Conservation (phyloP, 805 yeast species). For the Kregervanrija delftensis region DNA sequence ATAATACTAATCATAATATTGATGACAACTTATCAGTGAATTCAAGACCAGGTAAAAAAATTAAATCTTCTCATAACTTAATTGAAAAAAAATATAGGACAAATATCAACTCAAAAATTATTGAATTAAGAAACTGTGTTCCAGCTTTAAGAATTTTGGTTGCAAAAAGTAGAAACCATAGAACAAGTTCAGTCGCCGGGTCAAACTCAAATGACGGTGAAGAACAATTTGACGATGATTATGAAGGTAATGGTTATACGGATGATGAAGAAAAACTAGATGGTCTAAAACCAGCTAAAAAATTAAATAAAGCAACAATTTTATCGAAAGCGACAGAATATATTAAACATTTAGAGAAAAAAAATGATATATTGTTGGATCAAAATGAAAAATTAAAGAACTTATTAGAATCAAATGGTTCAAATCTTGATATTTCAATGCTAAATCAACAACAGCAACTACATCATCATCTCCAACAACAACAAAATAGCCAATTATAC, state of each 20-base stretch:
- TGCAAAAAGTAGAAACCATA: constrained; percentile 29
- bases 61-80: constrained; percentile 69
- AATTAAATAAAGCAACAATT: constrained; percentile 71
- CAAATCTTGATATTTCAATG: constrained; percentile 1
- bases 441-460: constrained; percentile 4
- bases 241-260: constrained; percentile 45
- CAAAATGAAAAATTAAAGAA: constrained; percentile 39
- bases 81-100: constrained; percentile 80
- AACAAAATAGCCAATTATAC: constrained; percentile 4
- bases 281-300: constrained; percentile 70
- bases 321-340: constrained; percentile 72
- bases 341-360: constrained; percentile 62
- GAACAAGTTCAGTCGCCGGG: constrained; percentile 17
- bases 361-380: constrained; percentile 41
- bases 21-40: not conserved
- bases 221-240: constrained; percentile 39
- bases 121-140: constrained; percentile 69
- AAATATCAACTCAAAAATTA: constrained; percentile 68
- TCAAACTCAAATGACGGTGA: constrained; percentile 28
- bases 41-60: constrained; percentile 29
- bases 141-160: constrained; percentile 57
- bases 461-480: constrained; percentile 7
- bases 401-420: constrained; percentile 10
- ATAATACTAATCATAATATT: not conserved
- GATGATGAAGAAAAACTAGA: constrained; percentile 54